Evolutionary conservation across 108 stramenopile species (phyloP), one percentile per base, ranked within the genome.

Genomic region (Skeletonema costatum): DNA sequence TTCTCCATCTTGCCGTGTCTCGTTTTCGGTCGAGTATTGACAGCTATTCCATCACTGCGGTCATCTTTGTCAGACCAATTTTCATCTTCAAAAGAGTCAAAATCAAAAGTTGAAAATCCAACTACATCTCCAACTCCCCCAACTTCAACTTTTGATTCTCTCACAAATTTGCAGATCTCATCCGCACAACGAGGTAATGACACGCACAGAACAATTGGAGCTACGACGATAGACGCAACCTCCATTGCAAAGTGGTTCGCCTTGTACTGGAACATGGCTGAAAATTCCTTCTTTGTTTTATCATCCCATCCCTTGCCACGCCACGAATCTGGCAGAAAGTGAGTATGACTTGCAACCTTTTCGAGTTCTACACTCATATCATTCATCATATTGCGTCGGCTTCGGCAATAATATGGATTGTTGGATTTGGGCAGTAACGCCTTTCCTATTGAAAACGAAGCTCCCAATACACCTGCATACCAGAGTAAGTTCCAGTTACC

Each of bases 401-500:
- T 60, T 32, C 82, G 86, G 19, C 89, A 76, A 11, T 77, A 74
- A 41, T 83, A 76, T 2, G 83, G 82, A 53, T 75, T 80, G 63
- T 87, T 87, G 32, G 75, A 63, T 63, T 91, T 78, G 0, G 92
- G 91, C 8, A 92, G 44, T 70, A 95, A 69, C 14, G 79, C 81
- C 68, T 97, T 93, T 13, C 95, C 93, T 16, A 87, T 73, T 35
- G 96, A 97, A 80, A 91, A 99, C 21, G 84, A 68, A 7, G 94
- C 91, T 19, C 89, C 91, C 5, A 90, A 73, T 9, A 94, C 83
- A 13, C 93, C 94, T 8, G 87, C 89, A 74, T 93, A 97, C 98
- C 97, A 99, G 46, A 98, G 75, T 70, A 99, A 71, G 82, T 99
- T 98, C 74, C 94, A 90, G 31, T 96, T 89, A 60, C 89, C 89